These are phyloP conservation scores for Alternaria arborescens DNA, from an alignment of 2,329 filamentous ascomycete genomes.

Conservation along the genomic window DNA sequence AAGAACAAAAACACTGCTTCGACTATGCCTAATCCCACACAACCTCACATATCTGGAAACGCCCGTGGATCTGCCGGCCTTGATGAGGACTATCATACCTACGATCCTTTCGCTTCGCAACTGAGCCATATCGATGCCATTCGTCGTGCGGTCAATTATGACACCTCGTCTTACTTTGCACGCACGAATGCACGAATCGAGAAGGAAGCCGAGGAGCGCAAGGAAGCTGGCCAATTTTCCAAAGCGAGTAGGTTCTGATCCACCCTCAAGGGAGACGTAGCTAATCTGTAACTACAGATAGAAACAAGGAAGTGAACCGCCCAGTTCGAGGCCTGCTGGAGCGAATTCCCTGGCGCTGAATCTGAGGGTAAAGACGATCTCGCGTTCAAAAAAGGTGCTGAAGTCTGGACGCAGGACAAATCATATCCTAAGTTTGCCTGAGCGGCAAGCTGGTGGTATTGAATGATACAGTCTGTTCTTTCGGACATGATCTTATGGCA, in stretches of 20 bases:
- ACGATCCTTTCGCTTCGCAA: constrained; percentile 20
- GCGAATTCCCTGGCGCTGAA: background rate
- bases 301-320: background rate
- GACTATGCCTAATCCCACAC: background rate
- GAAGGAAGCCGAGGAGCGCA: background rate
- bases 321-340: background rate
- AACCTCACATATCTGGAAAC: background rate
- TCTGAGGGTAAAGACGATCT: background rate
- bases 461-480: background rate
- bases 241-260: background rate
- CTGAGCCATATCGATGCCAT: constrained; percentile 24
- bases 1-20: constrained; percentile 53
- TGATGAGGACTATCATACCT: background rate
- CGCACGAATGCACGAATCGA: constrained; percentile 11
- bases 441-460: background rate
- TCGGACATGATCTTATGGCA: background rate
- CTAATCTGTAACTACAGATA: background rate
- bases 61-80: background rate
- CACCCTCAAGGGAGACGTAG: background rate
- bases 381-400: background rate
- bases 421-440: background rate
- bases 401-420: background rate
- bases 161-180: constrained; percentile 16
- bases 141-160: constrained; percentile 2
- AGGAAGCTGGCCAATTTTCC: background rate